Base-by-base conservation (phyloP, 352 stramenopile species). In the Pythium monospermum region DNA sequence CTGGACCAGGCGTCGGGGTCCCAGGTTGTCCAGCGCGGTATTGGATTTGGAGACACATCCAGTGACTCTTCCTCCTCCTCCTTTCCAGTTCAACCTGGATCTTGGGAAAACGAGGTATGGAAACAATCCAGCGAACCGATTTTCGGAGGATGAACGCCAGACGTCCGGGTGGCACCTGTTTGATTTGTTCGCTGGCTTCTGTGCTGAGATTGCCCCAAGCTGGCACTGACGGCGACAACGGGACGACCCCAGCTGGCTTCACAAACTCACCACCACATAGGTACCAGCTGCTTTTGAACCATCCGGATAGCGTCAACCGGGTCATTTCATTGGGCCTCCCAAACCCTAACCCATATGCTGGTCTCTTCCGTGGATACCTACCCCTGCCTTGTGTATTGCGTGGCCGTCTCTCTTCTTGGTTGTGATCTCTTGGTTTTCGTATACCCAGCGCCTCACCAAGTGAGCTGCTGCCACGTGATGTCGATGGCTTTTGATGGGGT, bases 381-480 rank as follows among this genome's bases (percentile, higher is more conserved):
- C 0, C 47, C 55, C 55, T 48, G 21, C 15, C 51, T 46, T 57
- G 50, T 33, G 44, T 63, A 21, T 62, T 30, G 31, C 27, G 28
- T 23, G 10, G 47, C 56, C 49, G 48, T 64, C 56, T 64, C 49
- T 58, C n/a, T 56, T 57, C 44, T 45, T 15, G 18, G 21, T 31
- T 35, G 44, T 18, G 37, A 49, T 26, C 33, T 42, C 49, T 59
- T 52, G 49, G 2, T 26, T 18, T 51, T 56, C 59, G 43, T 65
- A 56, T 56, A 36, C 6, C 13, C 12, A 2, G 6, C 33, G 33
- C 19, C 55, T 50, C 30, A 30, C 18, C 49, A 32, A 55, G 42
- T 44, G 48, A 59, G 43, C 49, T 58, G 48, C 43, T 64, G 57
- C 49, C 57, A 64, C 57, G 57, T 64, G 48, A 64, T 49, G 27